phyloP scores from a whole-genome alignment of 768 basidiomycete species.

The Antrodiella citrinella region DNA sequence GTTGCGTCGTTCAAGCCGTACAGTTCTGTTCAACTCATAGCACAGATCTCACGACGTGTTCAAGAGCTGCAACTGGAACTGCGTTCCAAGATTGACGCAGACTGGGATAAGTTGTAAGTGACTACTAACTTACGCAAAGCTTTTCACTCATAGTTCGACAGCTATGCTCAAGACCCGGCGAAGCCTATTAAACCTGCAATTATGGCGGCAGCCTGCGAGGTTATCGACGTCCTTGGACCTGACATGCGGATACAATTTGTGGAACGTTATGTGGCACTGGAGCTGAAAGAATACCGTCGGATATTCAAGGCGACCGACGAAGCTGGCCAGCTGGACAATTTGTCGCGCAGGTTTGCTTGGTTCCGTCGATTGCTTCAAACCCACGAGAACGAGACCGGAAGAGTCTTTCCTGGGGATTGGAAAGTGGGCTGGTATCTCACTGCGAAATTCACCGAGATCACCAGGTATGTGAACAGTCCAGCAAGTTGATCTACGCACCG shows the following conservation, averaged over 20 bases:
- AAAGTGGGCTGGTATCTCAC: conserved; percentile 74
- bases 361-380: conserved; percentile 78
- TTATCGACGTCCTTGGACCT: conserved; percentile 79
- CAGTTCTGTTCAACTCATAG: conserved; percentile 66
- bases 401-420: conserved; percentile 83
- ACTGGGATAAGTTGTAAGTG: conserved; percentile 90
- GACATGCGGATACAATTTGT: conserved; percentile 79
- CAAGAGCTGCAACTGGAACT: conserved; percentile 79
- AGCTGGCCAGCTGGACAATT: conserved; percentile 93
- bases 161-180: conserved; percentile 69
- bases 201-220: conserved; percentile 79
- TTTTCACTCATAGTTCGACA: conserved; percentile 23
- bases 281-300: conserved; percentile 91
- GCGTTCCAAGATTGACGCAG: conserved; percentile 72
- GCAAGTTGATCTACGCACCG: neutral
- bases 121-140: neutral
- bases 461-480: conserved; percentile 45
- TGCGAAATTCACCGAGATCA: conserved; percentile 85
- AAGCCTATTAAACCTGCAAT: conserved; percentile 56
- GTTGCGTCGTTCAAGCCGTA: conserved; percentile 74
- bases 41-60: conserved; percentile 70
- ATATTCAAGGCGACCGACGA: conserved; percentile 93
- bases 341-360: conserved; percentile 91
- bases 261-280: conserved; percentile 82
- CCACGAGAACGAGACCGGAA: conserved; percentile 82